Base-by-base conservation (phyloP, 306 rosid genomes). In the Quercus mongolica region DNA sequence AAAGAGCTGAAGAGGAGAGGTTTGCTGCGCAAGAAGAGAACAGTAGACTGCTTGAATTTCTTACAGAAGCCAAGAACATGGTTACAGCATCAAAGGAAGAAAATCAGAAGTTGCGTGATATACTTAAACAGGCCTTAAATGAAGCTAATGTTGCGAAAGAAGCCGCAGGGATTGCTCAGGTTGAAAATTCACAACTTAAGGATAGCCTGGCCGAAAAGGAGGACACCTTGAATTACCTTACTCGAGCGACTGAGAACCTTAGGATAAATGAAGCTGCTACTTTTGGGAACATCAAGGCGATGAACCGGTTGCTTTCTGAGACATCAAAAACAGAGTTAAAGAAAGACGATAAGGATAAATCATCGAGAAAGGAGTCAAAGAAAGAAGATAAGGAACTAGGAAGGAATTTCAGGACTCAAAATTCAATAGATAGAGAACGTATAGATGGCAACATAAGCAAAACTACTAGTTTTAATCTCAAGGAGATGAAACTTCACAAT, bases 91-190 rank as follows among this genome's bases (percentile, higher is more conserved):
- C 99, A 0, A 94, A 89, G 82, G 97, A 87, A 65, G 99, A 94
- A 58, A 92, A 85, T 61, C 88, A 84, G 6, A 92, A 91, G 82
- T 5, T 95, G 49, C 86, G 99, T 0, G 99, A 95, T 76, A 92
- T 95, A 75, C 90, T 95, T 4, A 95, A 95, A 75, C 99, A 95
- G 52, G 99, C 98, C 0, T 69, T 95, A 75, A 95, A 83, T 62
- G 99, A 95, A 85, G 81, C 99, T 30, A 92, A 88, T 69, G 89
- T 81, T 11, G 98, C 99, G 2, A 92, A 89, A 83, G 98, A 89
- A 82, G 97, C 94, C 1, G 84, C 96, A 0, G 94, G 75, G 26
- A 92, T 95, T 51, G 98, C 99, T 18, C 87, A 62, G 71, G 89
- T 79, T 0, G 98, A 92, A 77, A 92, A 89, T 82, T 84, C 91